Base-by-base conservation (phyloP, 331 rosid species). In the Spiraea crenata region DNA sequence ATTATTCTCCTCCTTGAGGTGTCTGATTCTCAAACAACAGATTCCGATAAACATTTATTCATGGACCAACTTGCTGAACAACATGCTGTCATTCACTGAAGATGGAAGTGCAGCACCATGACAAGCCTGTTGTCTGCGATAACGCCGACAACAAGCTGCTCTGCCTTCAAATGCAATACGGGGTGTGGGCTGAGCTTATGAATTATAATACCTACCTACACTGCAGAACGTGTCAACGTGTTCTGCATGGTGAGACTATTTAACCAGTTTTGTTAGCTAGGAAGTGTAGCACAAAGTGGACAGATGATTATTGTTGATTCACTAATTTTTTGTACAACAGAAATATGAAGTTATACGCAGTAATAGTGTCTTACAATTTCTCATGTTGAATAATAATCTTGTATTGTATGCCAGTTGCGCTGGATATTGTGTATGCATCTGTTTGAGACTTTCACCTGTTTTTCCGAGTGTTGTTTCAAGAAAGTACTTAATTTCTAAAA, bases 251-350 rank as follows among this genome's bases (percentile, higher is more conserved):
- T 20, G 63, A 34, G 72, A 40, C 44, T 41, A 41, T 20, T 41
- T 41, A 5, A 3, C 64, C 74, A 56, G 20, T 57, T 70, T 70
- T 70, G 65, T 25, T 25, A 25, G 31, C 31, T 25, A 25, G 31
- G 31, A 25, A 25, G 31, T 25, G 31, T 25, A 25, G 31, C 31
- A 2, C 31, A 25, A 25, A 25, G 31, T 25, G 1, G 31, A 25
- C 31, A 25, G 31, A 25, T 25, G 31, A 25, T 25, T 25, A 25
- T 25, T 25, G 1, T 25, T 25, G 1, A 25, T 25, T 25, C 31
- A 25, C 31, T 25, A 25, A 25, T 25, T 25, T 25, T 25, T 25
- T 25, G 31, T 25, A 25, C 31, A 25, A n/a, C n/a, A n/a, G n/a
- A n/a, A 2, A 25, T 1, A 25, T 2, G 31, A 25, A 25, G 31